These are phyloP conservation scores for Talaromyces sp. DNA, from an alignment of 2,329 filamentous ascomycete species.

Conservation along the genomic window DNA sequence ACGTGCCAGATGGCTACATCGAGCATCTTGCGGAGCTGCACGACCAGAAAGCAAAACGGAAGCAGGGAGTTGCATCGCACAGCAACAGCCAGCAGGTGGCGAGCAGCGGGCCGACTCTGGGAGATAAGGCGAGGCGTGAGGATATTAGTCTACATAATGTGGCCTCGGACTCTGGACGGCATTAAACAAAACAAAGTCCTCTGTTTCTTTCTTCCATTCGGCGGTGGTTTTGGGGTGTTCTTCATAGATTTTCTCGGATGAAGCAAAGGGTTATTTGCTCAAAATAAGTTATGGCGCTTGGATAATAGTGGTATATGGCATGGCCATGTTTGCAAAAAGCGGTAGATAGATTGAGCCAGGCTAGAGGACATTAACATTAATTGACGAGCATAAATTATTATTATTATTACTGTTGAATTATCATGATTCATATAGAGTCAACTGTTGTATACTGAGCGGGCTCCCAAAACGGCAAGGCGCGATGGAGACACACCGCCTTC, in stretches of 20 bases:
- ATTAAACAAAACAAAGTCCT: not conserved
- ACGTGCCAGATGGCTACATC: conserved; percentile 75
- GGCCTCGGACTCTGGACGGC: conserved; percentile 1
- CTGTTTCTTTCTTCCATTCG: not conserved
- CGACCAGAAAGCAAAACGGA: conserved; percentile 6
- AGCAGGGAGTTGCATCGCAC: not conserved
- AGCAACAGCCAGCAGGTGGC: not conserved
- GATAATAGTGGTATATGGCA: not conserved
- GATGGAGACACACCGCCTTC: conserved; percentile 8
- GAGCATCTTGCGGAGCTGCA: conserved; percentile 46
- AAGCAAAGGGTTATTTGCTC: not conserved
- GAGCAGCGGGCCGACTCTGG: conserved; percentile 4
- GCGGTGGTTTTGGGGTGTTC: not conserved
- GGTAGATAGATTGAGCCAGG: not conserved
- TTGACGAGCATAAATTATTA: not conserved
- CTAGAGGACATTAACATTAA: not conserved
- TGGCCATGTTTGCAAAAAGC: not conserved
- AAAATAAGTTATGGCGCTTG: not conserved
- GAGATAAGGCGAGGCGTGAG: conserved; percentile 8
- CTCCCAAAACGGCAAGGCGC: conserved; percentile 1
- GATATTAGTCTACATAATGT: conserved; percentile 12
- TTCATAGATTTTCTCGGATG: not conserved
- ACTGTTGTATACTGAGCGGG: not conserved
- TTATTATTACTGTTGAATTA: too few species aligned
- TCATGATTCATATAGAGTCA: too few species aligned